These are phyloP conservation scores for Dryadomyces quercus-mongolicae DNA, from an alignment of 2,329 filamentous ascomycete species.

Conservation along the genomic window DNA sequence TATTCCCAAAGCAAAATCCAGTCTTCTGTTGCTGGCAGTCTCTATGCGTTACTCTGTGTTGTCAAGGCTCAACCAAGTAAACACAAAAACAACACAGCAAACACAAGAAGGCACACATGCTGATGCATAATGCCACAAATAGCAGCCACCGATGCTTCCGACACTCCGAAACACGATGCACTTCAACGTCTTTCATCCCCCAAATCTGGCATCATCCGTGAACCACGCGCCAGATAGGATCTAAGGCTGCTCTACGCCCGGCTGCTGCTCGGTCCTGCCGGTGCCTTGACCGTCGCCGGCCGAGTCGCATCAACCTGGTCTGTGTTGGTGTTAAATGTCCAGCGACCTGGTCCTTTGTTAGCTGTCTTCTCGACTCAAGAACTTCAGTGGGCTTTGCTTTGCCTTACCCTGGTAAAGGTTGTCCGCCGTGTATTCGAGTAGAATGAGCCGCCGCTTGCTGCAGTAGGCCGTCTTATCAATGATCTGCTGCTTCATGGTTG, in stretches of 20 bases:
- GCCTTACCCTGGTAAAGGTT: slow-evolving; percentile 74
- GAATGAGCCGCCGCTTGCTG: slow-evolving; percentile 78
- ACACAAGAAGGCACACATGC: neutral
- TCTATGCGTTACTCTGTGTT: too few relatives aligned
- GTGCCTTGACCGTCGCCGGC: neutral
- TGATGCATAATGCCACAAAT: neutral
- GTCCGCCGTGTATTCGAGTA: slow-evolving; percentile 85
- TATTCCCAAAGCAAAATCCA: neutral
- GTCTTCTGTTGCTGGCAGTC: too few relatives aligned
- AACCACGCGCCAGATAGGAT: neutral
- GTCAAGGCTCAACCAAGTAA: too few relatives aligned
- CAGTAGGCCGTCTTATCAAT: slow-evolving; percentile 98
- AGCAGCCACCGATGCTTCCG: neutral
- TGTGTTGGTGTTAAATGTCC: slow-evolving; percentile 9
- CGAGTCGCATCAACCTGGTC: neutral
- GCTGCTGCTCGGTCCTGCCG: neutral
- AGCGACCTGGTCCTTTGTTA: slow-evolving; percentile 3
- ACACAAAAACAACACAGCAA: neutral
- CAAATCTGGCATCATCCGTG: too few relatives aligned
- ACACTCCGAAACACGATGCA: neutral
- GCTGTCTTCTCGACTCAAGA: neutral
- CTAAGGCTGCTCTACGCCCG: neutral
- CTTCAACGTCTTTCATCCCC: neutral
- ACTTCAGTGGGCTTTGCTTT: neutral
- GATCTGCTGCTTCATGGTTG: slow-evolving; percentile 95